Percentiles rank a stretch among this genome's conserved stretches.
Conservation (phyloP, 345 rosid species). For the Arabis alpina region DNA sequence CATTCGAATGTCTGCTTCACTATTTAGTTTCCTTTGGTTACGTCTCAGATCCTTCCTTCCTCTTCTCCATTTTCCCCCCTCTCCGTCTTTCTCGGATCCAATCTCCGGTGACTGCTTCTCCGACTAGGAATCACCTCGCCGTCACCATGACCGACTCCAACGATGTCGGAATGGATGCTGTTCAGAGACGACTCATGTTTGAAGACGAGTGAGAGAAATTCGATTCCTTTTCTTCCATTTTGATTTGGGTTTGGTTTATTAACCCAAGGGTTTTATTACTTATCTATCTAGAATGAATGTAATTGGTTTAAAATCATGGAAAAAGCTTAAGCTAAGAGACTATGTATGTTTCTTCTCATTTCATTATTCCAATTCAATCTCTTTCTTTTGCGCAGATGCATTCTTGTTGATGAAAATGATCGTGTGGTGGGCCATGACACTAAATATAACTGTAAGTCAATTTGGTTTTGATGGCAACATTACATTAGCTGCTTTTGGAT, state of each 20-base stretch:
- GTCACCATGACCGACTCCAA: conserved; percentile 57
- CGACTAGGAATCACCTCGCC: conserved; percentile 28
- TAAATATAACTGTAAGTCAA: conserved; percentile 79
- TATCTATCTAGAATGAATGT: neutral
- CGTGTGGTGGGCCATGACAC: conserved; percentile 80
- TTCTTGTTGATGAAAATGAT: conserved; percentile 85
- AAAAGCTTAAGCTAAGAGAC: neutral
- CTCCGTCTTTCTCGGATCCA: conserved; percentile 9
- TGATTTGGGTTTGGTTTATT: neutral
- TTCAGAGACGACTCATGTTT: conserved; percentile 98
- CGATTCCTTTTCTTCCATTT: conserved; percentile 14
- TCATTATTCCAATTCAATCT: neutral
- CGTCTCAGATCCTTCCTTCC: conserved; percentile 30
- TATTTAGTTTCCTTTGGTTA: neutral
- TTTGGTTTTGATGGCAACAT: neutral
- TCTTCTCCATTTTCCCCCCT: conserved; percentile 27
- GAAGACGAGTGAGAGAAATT: conserved; percentile 73
- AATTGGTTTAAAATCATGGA: neutral
- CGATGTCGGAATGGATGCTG: conserved; percentile 93
- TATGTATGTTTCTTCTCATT: neutral
- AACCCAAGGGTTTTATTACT: neutral
- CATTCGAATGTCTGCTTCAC: conserved; percentile 28
- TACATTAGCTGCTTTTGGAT: neutral
- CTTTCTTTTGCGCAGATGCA: conserved; percentile 66
- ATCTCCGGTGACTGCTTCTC: conserved; percentile 9